phyloP scores from a whole-genome alignment of 2,329 filamentous ascomycete genomes.

The Apiospora koreana region DNA sequence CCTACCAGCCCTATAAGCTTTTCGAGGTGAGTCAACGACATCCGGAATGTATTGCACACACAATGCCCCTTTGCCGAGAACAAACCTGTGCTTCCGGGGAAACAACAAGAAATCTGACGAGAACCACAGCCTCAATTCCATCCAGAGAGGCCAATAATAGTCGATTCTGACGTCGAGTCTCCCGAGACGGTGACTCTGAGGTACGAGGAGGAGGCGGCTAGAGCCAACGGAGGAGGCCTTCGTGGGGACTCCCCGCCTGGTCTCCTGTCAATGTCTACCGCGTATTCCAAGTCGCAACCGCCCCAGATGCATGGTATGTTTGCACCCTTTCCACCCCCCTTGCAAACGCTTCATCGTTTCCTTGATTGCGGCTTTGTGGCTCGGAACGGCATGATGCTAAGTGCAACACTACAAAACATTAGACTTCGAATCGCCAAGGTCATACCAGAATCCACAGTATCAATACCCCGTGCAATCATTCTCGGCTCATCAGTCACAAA shows the following conservation, averaged over 20 bases:
- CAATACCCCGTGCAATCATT: conserved; percentile 52
- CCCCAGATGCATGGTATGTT: conserved; percentile 81
- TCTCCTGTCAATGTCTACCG: conserved; percentile 72
- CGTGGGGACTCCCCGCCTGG: conserved; percentile 58
- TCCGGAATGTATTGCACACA: conserved; percentile 5
- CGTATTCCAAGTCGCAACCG: conserved; percentile 75
- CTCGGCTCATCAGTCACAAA: conserved; percentile 48
- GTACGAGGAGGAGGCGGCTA: conserved; percentile 57
- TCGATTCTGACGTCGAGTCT: conserved; percentile 58
- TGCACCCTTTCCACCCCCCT: conserved; percentile 8
- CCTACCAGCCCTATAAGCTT: conserved; percentile 57
- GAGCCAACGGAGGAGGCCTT: conserved; percentile 53
- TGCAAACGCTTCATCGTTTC: background rate
- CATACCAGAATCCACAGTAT: conserved; percentile 60
- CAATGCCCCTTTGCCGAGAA: conserved; percentile 3
- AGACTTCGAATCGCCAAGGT: conserved; percentile 38
- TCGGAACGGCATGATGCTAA: background rate
- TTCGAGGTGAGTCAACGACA: conserved; percentile 55
- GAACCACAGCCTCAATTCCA: conserved; percentile 51
- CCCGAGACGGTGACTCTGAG: conserved; percentile 57
- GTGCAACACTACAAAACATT: background rate
- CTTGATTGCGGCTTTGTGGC: background rate
- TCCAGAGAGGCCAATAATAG: conserved; percentile 56
- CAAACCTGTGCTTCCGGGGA: conserved; percentile 5
- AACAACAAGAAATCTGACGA: conserved; percentile 17